Evolutionary conservation across 208 protist species (phyloP), one percentile per base, ranked within the genome.

Genomic region (Leishmania major): DNA sequence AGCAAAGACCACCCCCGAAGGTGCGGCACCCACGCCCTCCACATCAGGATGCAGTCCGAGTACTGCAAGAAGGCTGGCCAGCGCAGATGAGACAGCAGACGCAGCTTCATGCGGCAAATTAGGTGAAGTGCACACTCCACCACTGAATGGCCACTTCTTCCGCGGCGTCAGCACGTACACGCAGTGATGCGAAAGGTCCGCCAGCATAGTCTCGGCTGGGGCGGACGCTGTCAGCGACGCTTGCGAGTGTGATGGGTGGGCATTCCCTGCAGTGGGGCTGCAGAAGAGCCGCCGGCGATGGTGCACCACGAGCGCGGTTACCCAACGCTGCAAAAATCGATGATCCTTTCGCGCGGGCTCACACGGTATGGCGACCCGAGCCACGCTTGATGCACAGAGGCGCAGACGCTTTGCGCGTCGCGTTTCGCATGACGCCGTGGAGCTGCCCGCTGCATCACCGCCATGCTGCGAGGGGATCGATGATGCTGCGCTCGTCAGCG

Each of bases 311-410:
- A 91, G 84, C n/a, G 69, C 66, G 7, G 75, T 70, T 47, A 79
- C 88, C 90, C 90, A 97, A 15, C 94, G 81, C 71, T 95, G 92
- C 70, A 97, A 77, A 11, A 86, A 83, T 43, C 94, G 90, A 72
- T 95, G 94, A 17, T 84, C 82, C 75, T 95, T 95, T 19, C 90
- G 79, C 25, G 80, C 71, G 10, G 79, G 62, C 57, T 75, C 74
- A 49, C 60, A 10, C 31, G 70, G 55, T 47, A 87, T 60, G 0
- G 81, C 76, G 64, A 80, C 37, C 8, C 40, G 62, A 40, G 64
- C 31, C 22, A n/a, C 77, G 19, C 19, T n/a, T 25, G 53, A 62
- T 35, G 59, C 64, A 53, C 77, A 73, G 3, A 45, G 28, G 10
- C 75, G 43, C 10, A 66, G 8, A 11, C 47, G 73, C 35, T 3